Conservation (phyloP, 2,329 filamentous ascomycete species). For the Exophiala oligosperma region DNA sequence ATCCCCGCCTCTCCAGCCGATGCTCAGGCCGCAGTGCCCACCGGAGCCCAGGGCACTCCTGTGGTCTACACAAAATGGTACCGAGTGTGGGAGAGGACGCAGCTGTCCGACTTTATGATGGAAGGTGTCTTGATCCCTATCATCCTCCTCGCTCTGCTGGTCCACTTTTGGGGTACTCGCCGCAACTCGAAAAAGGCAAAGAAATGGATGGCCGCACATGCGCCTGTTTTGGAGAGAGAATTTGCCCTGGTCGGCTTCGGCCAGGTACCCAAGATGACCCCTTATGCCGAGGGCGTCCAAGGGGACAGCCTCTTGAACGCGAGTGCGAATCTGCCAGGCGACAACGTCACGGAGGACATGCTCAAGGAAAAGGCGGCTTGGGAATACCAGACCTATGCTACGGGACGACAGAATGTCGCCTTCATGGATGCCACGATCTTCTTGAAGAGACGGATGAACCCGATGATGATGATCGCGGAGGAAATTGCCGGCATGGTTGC, state of each 20-base stretch:
- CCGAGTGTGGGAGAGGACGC: slow-evolving; percentile 88
- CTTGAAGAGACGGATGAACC: slow-evolving; percentile 85
- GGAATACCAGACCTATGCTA: slow-evolving; percentile 84
- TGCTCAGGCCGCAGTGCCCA: slow-evolving; percentile 47
- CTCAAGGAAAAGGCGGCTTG: slow-evolving; percentile 85
- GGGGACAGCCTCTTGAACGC: slow-evolving; percentile 39
- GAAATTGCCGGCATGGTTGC: slow-evolving; percentile 71
- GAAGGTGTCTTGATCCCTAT: slow-evolving; percentile 80
- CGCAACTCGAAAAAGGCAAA: slow-evolving; percentile 78
- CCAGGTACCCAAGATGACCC: slow-evolving; percentile 48
- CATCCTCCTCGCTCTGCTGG: slow-evolving; percentile 69
- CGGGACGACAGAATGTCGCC: slow-evolving; percentile 87
- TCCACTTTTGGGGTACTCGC: slow-evolving; percentile 79
- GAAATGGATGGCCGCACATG: slow-evolving; percentile 76
- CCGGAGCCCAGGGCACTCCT: slow-evolving; percentile 44
- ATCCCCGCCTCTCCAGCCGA: slow-evolving; percentile 48
- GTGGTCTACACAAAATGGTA: slow-evolving; percentile 88
- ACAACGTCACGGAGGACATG: slow-evolving; percentile 54
- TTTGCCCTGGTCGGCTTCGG: slow-evolving; percentile 85
- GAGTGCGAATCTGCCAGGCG: slow-evolving; percentile 41
- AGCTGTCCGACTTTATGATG: slow-evolving; percentile 77
- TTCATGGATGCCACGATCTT: slow-evolving; percentile 84
- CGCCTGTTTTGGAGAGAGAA: slow-evolving; percentile 71
- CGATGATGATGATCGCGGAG: slow-evolving; percentile 67
- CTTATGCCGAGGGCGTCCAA: slow-evolving; percentile 48